Percentiles rank a stretch among this genome's conserved stretches.
Evolutionary conservation across 2,329 filamentous ascomycete species (phyloP).

Genomic region (Lachnellula cervina): DNA sequence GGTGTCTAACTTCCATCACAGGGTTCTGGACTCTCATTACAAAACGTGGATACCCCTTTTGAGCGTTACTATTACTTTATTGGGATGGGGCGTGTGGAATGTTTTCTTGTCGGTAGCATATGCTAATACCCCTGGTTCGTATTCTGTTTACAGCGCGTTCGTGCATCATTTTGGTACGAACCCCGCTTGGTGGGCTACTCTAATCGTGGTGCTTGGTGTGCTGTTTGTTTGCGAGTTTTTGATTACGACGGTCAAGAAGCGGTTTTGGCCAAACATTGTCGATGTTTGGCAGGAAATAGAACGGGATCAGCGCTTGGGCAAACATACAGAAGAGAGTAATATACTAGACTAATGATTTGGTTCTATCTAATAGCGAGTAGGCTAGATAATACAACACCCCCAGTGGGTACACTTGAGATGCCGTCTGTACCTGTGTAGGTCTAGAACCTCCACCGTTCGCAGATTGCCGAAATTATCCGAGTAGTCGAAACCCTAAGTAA

Average conservation of each 20-base stretch:
- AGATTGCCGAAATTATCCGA: too few species aligned
- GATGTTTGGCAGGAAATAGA: slow-evolving; percentile 70
- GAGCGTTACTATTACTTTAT: slow-evolving; percentile 53
- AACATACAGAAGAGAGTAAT: too few species aligned
- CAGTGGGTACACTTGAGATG: too few species aligned
- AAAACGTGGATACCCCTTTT: slow-evolving; percentile 62
- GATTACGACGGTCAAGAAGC: slow-evolving; percentile 56
- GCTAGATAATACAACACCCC: too few species aligned
- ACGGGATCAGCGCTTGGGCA: too few species aligned
- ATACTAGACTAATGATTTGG: too few species aligned
- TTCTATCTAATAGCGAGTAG: too few species aligned
- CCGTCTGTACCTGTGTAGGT: too few species aligned
- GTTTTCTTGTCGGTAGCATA: slow-evolving; percentile 62
- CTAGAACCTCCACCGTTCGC: too few species aligned
- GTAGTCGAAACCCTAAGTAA: too few species aligned
- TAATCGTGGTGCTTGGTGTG: slow-evolving; percentile 57
- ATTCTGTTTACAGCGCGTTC: slow-evolving; percentile 67
- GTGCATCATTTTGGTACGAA: slow-evolving; percentile 63
- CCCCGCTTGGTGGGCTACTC: slow-evolving; percentile 69
- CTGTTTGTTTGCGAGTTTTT: slow-evolving; percentile 66
- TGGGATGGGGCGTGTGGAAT: slow-evolving; percentile 85
- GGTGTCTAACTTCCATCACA: slow-evolving; percentile 28
- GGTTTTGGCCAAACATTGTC: slow-evolving; percentile 69
- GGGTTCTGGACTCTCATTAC: slow-evolving; percentile 70
- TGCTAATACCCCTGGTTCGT: slow-evolving; percentile 46